These are phyloP conservation scores for Nyctanthes arbortristis DNA, from an alignment of 257 asterid species.

Conservation along the genomic window DNA sequence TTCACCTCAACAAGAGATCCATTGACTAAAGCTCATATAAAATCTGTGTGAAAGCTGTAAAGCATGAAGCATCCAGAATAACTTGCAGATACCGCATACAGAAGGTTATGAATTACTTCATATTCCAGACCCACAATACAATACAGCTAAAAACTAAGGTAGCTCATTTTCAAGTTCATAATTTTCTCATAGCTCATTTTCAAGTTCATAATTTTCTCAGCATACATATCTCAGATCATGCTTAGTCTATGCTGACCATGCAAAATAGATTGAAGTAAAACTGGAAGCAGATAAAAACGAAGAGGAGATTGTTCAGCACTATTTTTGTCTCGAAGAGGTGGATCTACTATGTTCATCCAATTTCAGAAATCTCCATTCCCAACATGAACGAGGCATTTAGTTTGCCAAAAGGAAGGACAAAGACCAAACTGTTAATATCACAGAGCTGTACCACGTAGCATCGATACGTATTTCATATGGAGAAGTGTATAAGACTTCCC, in stretches of 20 bases:
- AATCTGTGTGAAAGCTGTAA: slow-evolving; percentile 3
- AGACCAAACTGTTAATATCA: not conserved
- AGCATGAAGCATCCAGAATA: not conserved
- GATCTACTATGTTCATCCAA: not conserved
- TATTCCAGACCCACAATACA: not conserved
- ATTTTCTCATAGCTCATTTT: not conserved
- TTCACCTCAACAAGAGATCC: not conserved
- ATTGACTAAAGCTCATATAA: slow-evolving; percentile 4
- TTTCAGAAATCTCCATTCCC: not conserved
- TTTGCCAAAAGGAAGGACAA: not conserved
- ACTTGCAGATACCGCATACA: not conserved
- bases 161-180: not conserved
- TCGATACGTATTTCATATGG: not conserved
- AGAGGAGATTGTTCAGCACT: too few species aligned
- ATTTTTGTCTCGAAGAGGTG: not conserved
- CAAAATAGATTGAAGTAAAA: not conserved
- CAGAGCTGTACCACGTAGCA: not conserved
- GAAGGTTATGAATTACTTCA: not conserved
- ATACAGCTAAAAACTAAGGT: not conserved
- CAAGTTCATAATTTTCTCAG: not conserved
- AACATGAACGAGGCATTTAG: not conserved
- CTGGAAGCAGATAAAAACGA: not conserved
- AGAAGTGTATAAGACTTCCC: not conserved
- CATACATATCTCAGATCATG: not conserved
- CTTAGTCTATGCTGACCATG: not conserved